Evolutionary conservation across 176 grass and related monocot genomes (phyloP), one percentile per base, ranked within the genome.

Genomic region (Elaeis guineensis): DNA sequence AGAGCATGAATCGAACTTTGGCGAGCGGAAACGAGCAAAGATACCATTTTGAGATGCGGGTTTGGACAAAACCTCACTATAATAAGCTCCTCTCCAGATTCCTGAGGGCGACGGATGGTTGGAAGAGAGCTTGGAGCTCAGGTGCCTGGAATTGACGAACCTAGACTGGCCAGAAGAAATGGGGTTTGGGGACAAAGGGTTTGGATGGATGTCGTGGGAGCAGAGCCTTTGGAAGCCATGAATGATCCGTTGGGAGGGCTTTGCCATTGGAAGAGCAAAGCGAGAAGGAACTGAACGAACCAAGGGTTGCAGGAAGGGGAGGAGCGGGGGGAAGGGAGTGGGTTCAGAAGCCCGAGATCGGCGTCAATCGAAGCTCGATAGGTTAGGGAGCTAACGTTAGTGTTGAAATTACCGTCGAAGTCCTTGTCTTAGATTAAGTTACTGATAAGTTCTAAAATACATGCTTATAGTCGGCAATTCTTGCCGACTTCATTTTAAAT

Each of bases 181-280:
- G 57, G 59, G 51, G 26, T 6, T 44, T 18, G 20, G 50, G 3
- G 59, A 25, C 26, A 15, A 19, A n/a, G 68, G 73, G 50, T 62
- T 67, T 19, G 48, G 9, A 1, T 49, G 51, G 28, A 54, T 29
- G 21, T 61, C 23, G 56, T 76, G 56, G 17, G 55, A 51, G 54
- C 50, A 68, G 60, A 82, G 56, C 50, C 62, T 77, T 35, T 64
- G 68, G 49, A 82, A 54, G 79, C 30, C 64, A 72, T 63, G 22
- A 28, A 77, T 50, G 28, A 70, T 59, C 63, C 67, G 66, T 54
- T 65, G 77, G 11, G 67, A 67, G 54, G 79, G 67, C 56, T 62
- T 82, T 62, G 79, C 67, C 79, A 82, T 82, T 44, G 14, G 35
- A 44, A 44, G 11, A 44, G 11, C 35, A 44, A 14, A 12, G 9